Conservation (phyloP, 2,329 filamentous ascomycete species). For the Penicillium sp. region DNA sequence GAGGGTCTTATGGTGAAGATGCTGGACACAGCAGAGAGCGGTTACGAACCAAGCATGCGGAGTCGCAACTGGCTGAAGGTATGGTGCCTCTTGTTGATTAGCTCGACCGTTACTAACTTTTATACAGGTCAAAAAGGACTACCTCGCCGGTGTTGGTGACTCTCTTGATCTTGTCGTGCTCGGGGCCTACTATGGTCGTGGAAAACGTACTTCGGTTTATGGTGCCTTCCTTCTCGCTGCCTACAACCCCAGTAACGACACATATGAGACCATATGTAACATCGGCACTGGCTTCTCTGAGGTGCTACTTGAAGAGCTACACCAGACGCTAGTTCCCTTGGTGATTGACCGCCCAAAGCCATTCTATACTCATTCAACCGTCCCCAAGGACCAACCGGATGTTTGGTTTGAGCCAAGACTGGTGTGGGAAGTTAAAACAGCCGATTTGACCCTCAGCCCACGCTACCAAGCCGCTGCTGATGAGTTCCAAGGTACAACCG, state of each 20-base stretch:
- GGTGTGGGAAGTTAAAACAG: slow-evolving; percentile 98
- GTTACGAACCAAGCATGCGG: slow-evolving; percentile 93
- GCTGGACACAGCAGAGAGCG: slow-evolving; percentile 87
- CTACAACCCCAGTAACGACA: slow-evolving; percentile 76
- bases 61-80: slow-evolving; percentile 98
- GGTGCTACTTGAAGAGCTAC: slow-evolving; percentile 82
- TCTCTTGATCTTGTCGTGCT: slow-evolving; percentile 95
- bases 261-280: slow-evolving; percentile 95
- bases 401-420: slow-evolving; percentile 95
- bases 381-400: slow-evolving; percentile 90
- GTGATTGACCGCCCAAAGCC: slow-evolving; percentile 90
- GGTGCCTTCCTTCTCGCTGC: slow-evolving; percentile 94
- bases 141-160: slow-evolving; percentile 88
- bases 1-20: slow-evolving; percentile 99
- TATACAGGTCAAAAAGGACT: slow-evolving; percentile 88
- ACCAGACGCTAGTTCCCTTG: slow-evolving; percentile 69
- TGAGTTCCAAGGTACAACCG: slow-evolving; percentile 69
- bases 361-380: slow-evolving; percentile 83
- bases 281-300: slow-evolving; percentile 98
- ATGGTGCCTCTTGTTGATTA: slow-evolving; percentile 21
- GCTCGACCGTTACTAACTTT: background rate
- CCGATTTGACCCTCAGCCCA: slow-evolving; percentile 88
- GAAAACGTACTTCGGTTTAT: slow-evolving; percentile 93
- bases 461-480: slow-evolving; percentile 87
- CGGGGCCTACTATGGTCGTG: slow-evolving; percentile 89